Conservation (phyloP, 345 rosid species). For the Lepidium africanum region DNA sequence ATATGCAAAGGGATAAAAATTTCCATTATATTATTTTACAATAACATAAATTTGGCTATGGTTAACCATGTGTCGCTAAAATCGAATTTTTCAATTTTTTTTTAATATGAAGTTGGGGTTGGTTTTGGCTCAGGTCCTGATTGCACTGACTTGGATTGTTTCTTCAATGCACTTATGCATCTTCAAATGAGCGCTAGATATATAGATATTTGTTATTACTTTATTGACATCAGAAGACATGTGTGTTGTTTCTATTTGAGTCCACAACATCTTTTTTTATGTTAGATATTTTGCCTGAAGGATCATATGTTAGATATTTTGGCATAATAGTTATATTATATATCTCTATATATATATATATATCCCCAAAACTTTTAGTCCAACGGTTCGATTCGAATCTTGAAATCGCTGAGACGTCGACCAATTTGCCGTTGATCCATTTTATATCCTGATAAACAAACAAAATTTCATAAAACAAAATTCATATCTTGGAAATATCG, state of each 20-base stretch:
- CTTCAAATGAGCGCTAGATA: slow-evolving; percentile 12
- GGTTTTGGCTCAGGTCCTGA: background rate
- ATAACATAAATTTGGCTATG: background rate
- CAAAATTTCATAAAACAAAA: too few species aligned
- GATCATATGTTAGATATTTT: slow-evolving; percentile 18
- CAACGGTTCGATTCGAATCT: background rate
- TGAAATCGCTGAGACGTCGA: background rate
- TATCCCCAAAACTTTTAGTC: background rate
- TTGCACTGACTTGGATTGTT: slow-evolving; percentile 7
- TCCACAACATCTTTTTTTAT: background rate
- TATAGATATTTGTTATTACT: slow-evolving; percentile 8
- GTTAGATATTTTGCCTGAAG: slow-evolving; percentile 17
- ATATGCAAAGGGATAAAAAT: background rate
- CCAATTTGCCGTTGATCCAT: background rate
- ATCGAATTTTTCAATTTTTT: background rate
- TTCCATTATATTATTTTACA: too few species aligned
- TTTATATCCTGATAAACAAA: background rate
- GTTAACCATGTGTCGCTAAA: background rate
- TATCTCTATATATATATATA: too few species aligned
- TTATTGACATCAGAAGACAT: slow-evolving; percentile 16
- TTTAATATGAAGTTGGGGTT: background rate
- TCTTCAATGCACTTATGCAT: background rate
- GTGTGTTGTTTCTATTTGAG: slow-evolving; percentile 18
- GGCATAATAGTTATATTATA: background rate
- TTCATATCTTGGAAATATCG: too few species aligned